phyloP scores from a whole-genome alignment of 495 filamentous ascomycete species.

The Penicillium tannophilum region DNA sequence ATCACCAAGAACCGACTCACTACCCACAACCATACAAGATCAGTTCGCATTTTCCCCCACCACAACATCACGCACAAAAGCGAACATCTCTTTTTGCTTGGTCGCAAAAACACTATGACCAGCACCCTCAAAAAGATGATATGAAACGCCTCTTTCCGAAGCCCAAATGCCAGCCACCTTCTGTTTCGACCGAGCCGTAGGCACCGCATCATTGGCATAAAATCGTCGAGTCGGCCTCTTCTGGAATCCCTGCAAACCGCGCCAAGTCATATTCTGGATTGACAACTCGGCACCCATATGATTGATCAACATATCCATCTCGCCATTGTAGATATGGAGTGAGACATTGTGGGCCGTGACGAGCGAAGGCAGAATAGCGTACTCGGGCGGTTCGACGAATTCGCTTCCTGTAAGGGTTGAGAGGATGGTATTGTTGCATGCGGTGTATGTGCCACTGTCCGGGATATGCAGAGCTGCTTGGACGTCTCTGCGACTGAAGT shows the following conservation, averaged over 20 bases:
- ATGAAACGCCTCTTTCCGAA: constrained; percentile 37
- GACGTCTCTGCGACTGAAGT: constrained; percentile 41
- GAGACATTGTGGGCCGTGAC: constrained; percentile 37
- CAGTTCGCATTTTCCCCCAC: constrained; percentile 17
- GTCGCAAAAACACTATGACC: constrained; percentile 40
- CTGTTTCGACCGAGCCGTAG: neutral
- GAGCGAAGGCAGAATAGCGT: constrained; percentile 36
- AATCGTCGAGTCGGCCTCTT: constrained; percentile 21
- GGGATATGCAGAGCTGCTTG: constrained; percentile 36
- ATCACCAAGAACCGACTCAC: neutral
- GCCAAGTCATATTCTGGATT: constrained; percentile 48
- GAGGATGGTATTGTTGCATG: constrained; percentile 38
- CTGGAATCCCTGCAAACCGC: constrained; percentile 34
- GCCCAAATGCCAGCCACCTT: constrained; percentile 30
- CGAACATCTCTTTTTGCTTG: constrained; percentile 42
- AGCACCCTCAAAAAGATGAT: constrained; percentile 38
- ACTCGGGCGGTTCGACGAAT: constrained; percentile 28
- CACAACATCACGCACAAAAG: constrained; percentile 43
- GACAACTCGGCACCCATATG: constrained; percentile 40
- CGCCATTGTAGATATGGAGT: constrained; percentile 43
- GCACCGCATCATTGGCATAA: constrained; percentile 29
- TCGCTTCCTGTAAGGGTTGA: constrained; percentile 24
- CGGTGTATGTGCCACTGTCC: constrained; percentile 23
- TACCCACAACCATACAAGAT: neutral
- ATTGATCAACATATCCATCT: constrained; percentile 45